phyloP scores from a whole-genome alignment of 768 basidiomycete species.

The Leccinum longicurvipes region DNA sequence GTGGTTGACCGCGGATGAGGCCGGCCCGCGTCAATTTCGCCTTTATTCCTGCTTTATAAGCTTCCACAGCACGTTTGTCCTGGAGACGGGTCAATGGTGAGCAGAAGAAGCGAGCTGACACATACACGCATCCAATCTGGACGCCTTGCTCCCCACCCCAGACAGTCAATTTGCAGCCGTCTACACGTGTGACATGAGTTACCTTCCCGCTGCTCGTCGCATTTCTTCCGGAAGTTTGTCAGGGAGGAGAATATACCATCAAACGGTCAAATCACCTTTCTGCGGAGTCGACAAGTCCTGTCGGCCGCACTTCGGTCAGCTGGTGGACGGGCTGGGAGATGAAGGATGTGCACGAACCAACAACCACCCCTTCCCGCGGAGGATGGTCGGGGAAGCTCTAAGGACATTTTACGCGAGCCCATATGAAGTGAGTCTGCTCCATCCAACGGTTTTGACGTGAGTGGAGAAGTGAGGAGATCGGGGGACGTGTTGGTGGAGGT shows the following conservation, averaged over 20 bases:
- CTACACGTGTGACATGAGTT: slow-evolving; percentile 80
- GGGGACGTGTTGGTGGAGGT: slow-evolving; percentile 45
- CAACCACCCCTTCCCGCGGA: slow-evolving; percentile 72
- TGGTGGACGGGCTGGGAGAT: not conserved
- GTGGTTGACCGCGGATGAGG: slow-evolving; percentile 80
- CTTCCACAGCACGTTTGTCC: slow-evolving; percentile 81
- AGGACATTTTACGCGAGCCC: slow-evolving; percentile 36
- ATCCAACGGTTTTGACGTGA: slow-evolving; percentile 37
- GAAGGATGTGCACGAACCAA: slow-evolving; percentile 51
- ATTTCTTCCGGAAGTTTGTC: slow-evolving; percentile 55
- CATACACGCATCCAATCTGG: slow-evolving; percentile 89
- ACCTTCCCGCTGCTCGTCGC: slow-evolving; percentile 79
- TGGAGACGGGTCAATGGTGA: slow-evolving; percentile 31
- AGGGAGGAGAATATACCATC: not conserved
- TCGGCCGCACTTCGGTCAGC: slow-evolving; percentile 7
- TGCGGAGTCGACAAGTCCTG: slow-evolving; percentile 81
- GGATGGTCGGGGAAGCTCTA: slow-evolving; percentile 50
- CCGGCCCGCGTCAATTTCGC: slow-evolving; percentile 73
- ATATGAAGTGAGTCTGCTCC: slow-evolving; percentile 25
- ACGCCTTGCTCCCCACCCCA: slow-evolving; percentile 80
- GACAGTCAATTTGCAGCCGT: slow-evolving; percentile 75
- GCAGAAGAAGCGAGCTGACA: slow-evolving; percentile 10
- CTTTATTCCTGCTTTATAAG: slow-evolving; percentile 83
- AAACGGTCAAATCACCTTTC: slow-evolving; percentile 54
- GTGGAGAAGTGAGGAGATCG: slow-evolving; percentile 35